These are phyloP conservation scores for Crithidia expoeki DNA, from an alignment of 208 protist genomes.

Conservation along the genomic window DNA sequence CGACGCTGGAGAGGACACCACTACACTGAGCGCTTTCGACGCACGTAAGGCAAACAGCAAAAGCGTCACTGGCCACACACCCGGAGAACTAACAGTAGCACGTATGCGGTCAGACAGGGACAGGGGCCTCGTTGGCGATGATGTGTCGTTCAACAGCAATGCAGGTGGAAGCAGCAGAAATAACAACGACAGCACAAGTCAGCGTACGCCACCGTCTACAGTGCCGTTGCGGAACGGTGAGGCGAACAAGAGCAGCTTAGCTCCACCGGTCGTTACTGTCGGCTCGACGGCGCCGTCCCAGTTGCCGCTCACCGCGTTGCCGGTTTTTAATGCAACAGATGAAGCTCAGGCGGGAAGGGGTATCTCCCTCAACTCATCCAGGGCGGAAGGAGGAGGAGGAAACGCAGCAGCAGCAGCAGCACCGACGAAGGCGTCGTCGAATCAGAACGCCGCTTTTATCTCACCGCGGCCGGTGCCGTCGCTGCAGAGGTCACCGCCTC, in stretches of 20 bases:
- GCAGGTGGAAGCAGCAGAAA: background rate
- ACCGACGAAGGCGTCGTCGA: conserved; percentile 4
- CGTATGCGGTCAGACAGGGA: background rate
- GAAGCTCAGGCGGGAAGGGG: background rate
- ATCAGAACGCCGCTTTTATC: background rate
- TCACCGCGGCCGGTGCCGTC: background rate
- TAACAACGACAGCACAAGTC: background rate
- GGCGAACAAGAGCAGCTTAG: background rate
- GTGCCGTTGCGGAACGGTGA: background rate
- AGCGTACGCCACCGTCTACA: background rate
- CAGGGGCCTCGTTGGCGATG: background rate
- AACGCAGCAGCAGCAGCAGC: background rate
- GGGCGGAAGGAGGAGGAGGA: too few relatives aligned
- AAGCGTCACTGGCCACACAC: background rate
- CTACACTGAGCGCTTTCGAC: background rate
- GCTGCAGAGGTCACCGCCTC: background rate
- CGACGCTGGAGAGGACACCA: conserved; percentile 14
- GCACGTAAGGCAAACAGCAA: too few relatives aligned
- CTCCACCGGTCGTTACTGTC: background rate
- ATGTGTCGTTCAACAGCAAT: background rate
- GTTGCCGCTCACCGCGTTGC: conserved; percentile 13
- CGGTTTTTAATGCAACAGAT: conserved; percentile 13
- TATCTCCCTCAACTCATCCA: background rate
- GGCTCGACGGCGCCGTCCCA: background rate
- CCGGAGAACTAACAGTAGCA: background rate